Base-by-base conservation (phyloP, 2,329 filamentous ascomycete species). In the Aspergillus niger region DNA sequence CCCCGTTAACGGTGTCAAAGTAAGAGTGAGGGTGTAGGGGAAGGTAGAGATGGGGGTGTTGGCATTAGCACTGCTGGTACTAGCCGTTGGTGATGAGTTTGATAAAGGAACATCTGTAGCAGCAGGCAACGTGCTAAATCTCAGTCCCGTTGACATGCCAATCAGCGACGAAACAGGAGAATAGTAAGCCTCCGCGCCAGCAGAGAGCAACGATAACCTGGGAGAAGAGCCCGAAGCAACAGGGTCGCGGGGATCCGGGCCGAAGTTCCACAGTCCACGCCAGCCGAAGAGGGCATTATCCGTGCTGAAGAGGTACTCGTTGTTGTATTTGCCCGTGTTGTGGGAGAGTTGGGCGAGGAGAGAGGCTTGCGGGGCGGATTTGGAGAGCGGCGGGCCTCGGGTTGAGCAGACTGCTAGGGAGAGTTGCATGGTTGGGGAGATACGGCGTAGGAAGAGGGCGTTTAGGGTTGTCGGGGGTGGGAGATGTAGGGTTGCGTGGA, bases 181-280 rank as follows among this genome's bases (percentile, higher is more conserved):
- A 80, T 99, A 99, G 80, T 98, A 99, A 38, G 96, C 83, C 77
- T 99, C 95, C 58, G 89, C 94, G 38, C 95, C 95, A 3, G 91
- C 91, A 70, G 91, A 96, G 74, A 98, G 92, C 20, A 94, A 88
- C 8, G 93, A 79, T 87, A 90, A 60, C 89, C 86, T 67, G 83
- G 85, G 72, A 5, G 52, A 26, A 90, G 87, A 61, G 4, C 32
- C 32, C 76, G 80, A 43, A 41, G 65, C 53, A 26, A 60, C 30
- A 36, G 32, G 32, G 13, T 67, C 60, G 48, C 76, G 69, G 24
- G 74, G 62, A 69, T 94, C 90, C 17, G 87, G 85, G 13, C 94
- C 94, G 73, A 97, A 98, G 74, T 99, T 98, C 82, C 97, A 99
- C 0, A 99, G 82, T 0, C 92, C 95, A 26, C 94, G 86, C 63